Evolutionary conservation across 345 rosid genomes (phyloP), one percentile per base, ranked within the genome.

Genomic region (Passiflora organensis): DNA sequence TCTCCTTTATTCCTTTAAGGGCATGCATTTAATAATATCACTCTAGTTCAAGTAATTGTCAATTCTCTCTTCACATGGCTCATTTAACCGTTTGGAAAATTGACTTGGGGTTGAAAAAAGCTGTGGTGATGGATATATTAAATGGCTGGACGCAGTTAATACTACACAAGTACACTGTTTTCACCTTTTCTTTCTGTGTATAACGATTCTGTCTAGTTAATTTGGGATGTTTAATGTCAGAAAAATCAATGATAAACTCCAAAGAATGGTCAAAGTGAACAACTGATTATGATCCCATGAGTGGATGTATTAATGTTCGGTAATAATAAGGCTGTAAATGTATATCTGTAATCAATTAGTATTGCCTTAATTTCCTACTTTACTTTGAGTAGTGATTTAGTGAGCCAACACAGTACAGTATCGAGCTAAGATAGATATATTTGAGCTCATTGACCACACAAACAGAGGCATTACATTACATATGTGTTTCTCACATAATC

Each of bases 201-300:
- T n/a, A n/a, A n/a, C n/a, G n/a, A n/a, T n/a, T n/a, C n/a, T n/a
- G n/a, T n/a, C n/a, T n/a, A n/a, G n/a, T n/a, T n/a, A n/a, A n/a
- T n/a, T n/a, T n/a, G n/a, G n/a, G n/a, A n/a, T n/a, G n/a, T n/a
- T n/a, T n/a, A n/a, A n/a, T n/a, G n/a, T n/a, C n/a, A n/a, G n/a
- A n/a, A n/a, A n/a, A n/a, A n/a, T n/a, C n/a, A n/a, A n/a, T n/a
- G n/a, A n/a, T n/a, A n/a, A n/a, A n/a, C n/a, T n/a, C n/a, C n/a
- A 20, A 12, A 10, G 38, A n/a, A 13, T 9, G 41, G 44, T n/a
- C n/a, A n/a, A n/a, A n/a, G n/a, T n/a, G n/a, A n/a, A n/a, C 15
- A 19, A 48, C 55, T 41, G 53, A 55, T 66, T 58, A 62, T 43
- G 14, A 21, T 46, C 41, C 48, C 60, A 49, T 47, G 60, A 55